A percentile compares a stretch with the other conserved stretches of the same genome.
These are phyloP conservation scores for Aspergillus latus DNA, from an alignment of 2,329 filamentous ascomycete species.

Conservation along the genomic window DNA sequence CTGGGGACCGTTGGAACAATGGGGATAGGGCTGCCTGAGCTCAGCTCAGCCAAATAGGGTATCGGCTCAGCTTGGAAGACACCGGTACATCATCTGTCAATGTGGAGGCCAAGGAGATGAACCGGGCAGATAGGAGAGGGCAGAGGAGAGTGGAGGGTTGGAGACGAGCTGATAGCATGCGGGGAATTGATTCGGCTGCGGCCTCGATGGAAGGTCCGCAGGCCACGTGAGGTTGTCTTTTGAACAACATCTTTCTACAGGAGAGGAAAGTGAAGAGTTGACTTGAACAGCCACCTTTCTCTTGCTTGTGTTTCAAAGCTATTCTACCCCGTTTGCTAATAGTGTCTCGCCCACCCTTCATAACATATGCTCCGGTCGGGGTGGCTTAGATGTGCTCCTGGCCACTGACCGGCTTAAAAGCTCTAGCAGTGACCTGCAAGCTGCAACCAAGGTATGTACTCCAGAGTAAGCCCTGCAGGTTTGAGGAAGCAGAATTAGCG, in stretches of 20 bases:
- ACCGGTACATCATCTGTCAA: neutral
- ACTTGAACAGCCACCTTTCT: neutral
- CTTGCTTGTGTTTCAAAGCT: neutral
- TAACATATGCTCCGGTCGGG: neutral
- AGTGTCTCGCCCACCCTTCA: no score
- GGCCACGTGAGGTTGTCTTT: neutral
- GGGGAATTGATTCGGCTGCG: neutral
- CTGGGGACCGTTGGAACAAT: neutral
- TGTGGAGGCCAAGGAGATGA: neutral
- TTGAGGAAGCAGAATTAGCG: neutral
- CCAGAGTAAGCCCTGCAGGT: neutral
- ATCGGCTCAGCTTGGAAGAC: neutral
- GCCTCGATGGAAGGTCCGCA: neutral
- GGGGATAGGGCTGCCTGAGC: neutral
- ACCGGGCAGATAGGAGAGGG: neutral
- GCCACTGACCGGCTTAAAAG: neutral
- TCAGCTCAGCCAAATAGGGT: neutral
- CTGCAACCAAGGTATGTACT: neutral
- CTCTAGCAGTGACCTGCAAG: neutral
- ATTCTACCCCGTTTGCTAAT: neutral
- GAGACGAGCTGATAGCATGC: neutral
- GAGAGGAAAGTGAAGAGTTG: neutral
- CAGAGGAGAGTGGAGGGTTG: neutral
- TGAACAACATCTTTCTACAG: neutral
- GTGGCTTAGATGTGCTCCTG: neutral